Evolutionary conservation across 768 basidiomycete species (phyloP).

Genomic region (Paxillus involutus): DNA sequence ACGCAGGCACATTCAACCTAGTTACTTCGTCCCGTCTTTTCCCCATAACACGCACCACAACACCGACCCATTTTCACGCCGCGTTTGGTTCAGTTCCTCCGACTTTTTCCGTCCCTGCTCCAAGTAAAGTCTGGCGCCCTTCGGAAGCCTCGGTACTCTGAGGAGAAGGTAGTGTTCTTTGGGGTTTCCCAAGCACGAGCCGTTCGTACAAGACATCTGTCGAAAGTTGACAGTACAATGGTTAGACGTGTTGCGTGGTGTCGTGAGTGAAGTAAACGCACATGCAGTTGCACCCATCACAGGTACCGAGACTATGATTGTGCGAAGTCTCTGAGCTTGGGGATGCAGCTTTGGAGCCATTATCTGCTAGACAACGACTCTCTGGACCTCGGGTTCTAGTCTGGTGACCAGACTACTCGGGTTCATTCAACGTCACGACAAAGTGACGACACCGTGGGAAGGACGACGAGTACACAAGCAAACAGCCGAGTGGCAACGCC

Average conservation of each 20-base stretch:
- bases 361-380: neutral
- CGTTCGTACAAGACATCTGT: constrained; percentile 70
- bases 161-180: constrained; percentile 36
- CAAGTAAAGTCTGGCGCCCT: constrained; percentile 8
- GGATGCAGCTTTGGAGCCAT: constrained; percentile 39
- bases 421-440: no score
- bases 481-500: no score
- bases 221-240: neutral
- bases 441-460: no score
- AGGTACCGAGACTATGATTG: constrained; percentile 62
- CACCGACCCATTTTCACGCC: constrained; percentile 4
- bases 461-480: no score
- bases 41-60: constrained; percentile 10
- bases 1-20: constrained; percentile 19
- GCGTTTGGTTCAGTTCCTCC: constrained; percentile 6
- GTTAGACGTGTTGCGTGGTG: constrained; percentile 8
- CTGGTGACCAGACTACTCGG: no score
- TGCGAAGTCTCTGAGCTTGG: constrained; percentile 45
- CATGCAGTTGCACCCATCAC: constrained; percentile 65
- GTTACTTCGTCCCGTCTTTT: constrained; percentile 32
- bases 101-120: constrained; percentile 15
- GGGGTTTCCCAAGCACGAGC: constrained; percentile 51
- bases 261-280: constrained; percentile 31
- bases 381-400: no score
- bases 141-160: constrained; percentile 7